Evolutionary conservation across 345 rosid species (phyloP).

Genomic region (Populus pruinosa): DNA sequence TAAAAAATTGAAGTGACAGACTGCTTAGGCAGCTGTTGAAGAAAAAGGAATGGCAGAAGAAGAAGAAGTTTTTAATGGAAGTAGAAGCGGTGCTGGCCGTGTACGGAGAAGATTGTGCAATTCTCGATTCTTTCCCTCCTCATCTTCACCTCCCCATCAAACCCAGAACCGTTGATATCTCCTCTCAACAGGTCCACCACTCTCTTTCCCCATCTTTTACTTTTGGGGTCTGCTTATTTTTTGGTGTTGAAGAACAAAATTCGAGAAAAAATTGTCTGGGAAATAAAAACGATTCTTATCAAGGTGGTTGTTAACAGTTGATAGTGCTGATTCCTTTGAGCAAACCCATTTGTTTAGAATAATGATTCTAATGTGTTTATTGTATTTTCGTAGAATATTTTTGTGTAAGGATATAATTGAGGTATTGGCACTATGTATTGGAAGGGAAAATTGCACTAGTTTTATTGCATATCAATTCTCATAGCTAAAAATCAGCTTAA

Average conservation of each 20-base stretch:
- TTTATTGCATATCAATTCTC: no score
- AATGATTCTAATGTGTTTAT: background rate
- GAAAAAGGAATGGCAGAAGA: slow-evolving; percentile 36
- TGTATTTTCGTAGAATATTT: no score
- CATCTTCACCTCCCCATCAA: slow-evolving; percentile 56
- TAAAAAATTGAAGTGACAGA: no score
- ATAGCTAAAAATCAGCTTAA: no score
- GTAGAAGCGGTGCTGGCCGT: slow-evolving; percentile 77
- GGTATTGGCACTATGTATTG: no score
- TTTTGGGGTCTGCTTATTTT: background rate
- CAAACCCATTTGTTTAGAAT: background rate
- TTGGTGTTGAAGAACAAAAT: background rate
- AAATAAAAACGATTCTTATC: background rate
- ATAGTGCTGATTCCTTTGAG: background rate
- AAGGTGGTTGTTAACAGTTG: background rate
- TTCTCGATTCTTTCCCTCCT: slow-evolving; percentile 62
- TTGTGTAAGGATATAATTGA: no score
- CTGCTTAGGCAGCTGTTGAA: background rate
- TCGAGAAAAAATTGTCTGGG: background rate
- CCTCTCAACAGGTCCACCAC: slow-evolving; percentile 72
- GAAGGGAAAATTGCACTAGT: no score
- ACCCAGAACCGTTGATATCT: slow-evolving; percentile 89
- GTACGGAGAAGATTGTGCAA: slow-evolving; percentile 64
- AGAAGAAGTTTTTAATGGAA: slow-evolving; percentile 63
- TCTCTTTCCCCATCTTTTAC: background rate